Base-by-base conservation (phyloP, 306 rosid species). In the Trifolium fragiferum region DNA sequence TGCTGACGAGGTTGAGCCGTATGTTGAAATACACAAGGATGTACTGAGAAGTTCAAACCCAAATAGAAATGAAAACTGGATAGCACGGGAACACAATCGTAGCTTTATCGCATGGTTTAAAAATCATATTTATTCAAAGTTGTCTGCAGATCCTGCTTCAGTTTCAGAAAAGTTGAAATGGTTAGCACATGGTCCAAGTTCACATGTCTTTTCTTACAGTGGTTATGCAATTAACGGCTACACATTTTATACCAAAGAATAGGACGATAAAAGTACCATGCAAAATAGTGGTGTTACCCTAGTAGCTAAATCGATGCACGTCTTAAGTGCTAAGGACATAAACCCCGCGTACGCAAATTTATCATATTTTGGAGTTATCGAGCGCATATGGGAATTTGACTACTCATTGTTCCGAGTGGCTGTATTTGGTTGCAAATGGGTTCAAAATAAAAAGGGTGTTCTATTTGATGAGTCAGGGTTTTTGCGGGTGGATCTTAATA, bases 181-280 rank as follows among this genome's bases (percentile, higher is more conserved):
- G 10, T 18, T 51, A 51, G 23, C 58, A 51, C 10, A 8, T 51
- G 58, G 58, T 16, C 58, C 58, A 16, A n/a, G 23, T 51, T n/a
- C 13, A 18, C 53, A 16, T 18, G 25, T 51, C 4, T 54, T 19
- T 54, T 54, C 27, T 54, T 54, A 54, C 11, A 54, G 1, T 0
- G 27, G 13, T 1, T 54, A 18, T 10, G 6, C 25, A 19, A 20
- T 54, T 54, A 54, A 9, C 6, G 60, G 32, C 5, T 54, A 54
- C 60, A 54, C 60, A 54, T 20, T 54, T 54, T 51, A 54, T 54
- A 54, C 60, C 21, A 54, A 54, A 54, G 32, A 54, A 9, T 15
- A 54, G 7, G 60, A 54, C 20, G 60, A 19, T 54, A 19, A 19
- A n/a, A 54, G 5, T 2, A 19, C 27, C 10, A 54, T 54, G 60